A percentile compares a stretch with the other conserved stretches of the same genome.
phyloP scores from a whole-genome alignment of 2,329 filamentous ascomycete genomes.

The Cordyceps javanica region DNA sequence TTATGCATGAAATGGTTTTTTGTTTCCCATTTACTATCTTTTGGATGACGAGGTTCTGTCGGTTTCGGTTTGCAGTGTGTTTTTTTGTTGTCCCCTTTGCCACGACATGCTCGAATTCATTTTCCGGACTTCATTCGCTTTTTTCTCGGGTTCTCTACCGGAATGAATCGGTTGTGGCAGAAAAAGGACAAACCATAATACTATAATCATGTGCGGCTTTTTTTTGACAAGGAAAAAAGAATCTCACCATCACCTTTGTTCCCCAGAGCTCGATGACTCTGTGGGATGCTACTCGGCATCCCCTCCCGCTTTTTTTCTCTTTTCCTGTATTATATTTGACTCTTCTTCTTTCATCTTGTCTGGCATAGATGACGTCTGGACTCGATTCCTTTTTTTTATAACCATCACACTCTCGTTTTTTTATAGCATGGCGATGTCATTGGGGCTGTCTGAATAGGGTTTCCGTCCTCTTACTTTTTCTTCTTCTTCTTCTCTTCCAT shows the following conservation, averaged over 20 bases:
- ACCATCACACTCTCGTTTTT: conserved; percentile 9
- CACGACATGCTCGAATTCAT: conserved; percentile 12
- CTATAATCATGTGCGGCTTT: conserved; percentile 9
- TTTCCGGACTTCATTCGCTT: conserved; percentile 15
- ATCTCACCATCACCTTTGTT: not conserved
- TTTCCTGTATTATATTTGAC: conserved; percentile 11
- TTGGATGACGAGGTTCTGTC: conserved; percentile 16
- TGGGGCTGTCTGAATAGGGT: conserved; percentile 10
- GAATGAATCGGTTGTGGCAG: not conserved
- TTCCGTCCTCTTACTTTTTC: not conserved
- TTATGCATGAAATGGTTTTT: not conserved
- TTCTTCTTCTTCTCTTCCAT: too few relatives aligned
- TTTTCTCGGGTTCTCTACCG: not conserved
- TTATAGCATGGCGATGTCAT: conserved; percentile 10
- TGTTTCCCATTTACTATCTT: conserved; percentile 10
- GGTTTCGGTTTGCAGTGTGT: not conserved
- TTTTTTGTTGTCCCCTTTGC: conserved; percentile 12
- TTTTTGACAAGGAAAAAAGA: not conserved
- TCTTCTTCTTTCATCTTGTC: not conserved
- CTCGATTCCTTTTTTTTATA: not conserved
- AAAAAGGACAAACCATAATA: conserved; percentile 2
- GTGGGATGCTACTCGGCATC: not conserved
- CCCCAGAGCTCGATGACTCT: not conserved
- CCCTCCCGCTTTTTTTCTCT: not conserved
- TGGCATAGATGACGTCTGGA: not conserved